phyloP scores from a whole-genome alignment of 805 yeast genomes.

The Teunomyces tritomae region DNA sequence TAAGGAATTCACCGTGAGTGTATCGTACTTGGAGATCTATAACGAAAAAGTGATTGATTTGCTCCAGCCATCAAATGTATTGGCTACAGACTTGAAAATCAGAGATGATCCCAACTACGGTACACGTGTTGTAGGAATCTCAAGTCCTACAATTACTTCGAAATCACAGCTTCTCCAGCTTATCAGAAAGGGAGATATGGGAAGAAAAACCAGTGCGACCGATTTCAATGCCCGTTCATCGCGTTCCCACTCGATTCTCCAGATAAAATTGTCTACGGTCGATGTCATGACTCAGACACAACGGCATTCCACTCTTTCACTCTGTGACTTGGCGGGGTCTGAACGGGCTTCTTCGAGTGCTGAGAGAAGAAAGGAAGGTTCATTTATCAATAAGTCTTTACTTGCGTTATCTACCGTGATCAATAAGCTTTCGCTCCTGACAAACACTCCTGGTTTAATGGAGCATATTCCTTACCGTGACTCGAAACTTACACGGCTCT shows the following conservation, averaged over 20 bases:
- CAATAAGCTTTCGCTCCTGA: slow-evolving; percentile 58
- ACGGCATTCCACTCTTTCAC: slow-evolving; percentile 61
- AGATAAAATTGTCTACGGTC: slow-evolving; percentile 53
- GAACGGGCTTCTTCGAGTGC: slow-evolving; percentile 68
- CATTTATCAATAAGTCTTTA: slow-evolving; percentile 87
- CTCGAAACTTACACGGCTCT: slow-evolving; percentile 81
- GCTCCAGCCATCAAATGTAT: slow-evolving; percentile 33
- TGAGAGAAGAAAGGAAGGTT: slow-evolving; percentile 90
- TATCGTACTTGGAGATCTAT: slow-evolving; percentile 82
- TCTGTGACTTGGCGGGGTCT: slow-evolving; percentile 97
- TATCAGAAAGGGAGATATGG: slow-evolving; percentile 67
- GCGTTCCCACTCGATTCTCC: slow-evolving; percentile 87
- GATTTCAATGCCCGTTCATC: slow-evolving; percentile 87
- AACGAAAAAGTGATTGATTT: slow-evolving; percentile 85
- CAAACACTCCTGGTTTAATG: slow-evolving; percentile 15
- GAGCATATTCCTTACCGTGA: slow-evolving; percentile 91
- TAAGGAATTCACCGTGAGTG: slow-evolving; percentile 46
- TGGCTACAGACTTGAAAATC: slow-evolving; percentile 59
- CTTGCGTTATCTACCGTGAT: slow-evolving; percentile 92
- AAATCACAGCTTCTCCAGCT: slow-evolving; percentile 59
- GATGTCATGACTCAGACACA: slow-evolving; percentile 40
- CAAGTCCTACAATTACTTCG: slow-evolving; percentile 54
- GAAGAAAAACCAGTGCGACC: slow-evolving; percentile 81
- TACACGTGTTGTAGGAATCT: slow-evolving; percentile 70
- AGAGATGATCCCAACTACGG: slow-evolving; percentile 76